Base-by-base conservation (phyloP, 495 filamentous ascomycete genomes). In the Aspergillus heteromorphus region DNA sequence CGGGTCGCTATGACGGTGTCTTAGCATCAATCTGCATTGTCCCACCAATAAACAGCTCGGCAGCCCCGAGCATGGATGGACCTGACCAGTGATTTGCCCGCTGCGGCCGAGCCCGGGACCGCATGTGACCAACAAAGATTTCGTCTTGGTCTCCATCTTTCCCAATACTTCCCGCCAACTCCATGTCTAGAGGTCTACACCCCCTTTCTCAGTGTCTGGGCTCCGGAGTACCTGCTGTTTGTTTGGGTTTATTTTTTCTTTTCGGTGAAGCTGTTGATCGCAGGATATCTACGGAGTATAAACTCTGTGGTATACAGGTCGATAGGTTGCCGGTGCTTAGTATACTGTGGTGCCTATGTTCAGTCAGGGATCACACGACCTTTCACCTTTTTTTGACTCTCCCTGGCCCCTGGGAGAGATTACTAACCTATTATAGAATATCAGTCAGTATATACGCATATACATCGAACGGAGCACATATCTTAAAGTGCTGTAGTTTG, bases 71-170 rank as follows among this genome's bases (percentile, higher is more conserved):
- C 17, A 27, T 51, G 42, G 38, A 56, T 51, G 45, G 57, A 31
- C 38, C 34, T 40, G 43, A 19, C 17, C 30, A 47, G 8, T 40
- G 31, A 51, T 58, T 40, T 30, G 51, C 42, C 45, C 25, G 38
- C 56, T 45, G 23, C 31, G 48, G 31, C 58, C 61, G 58, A 57
- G 48, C 60, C 58, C 60, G 48, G 43, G 38, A 16, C 49, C 49
- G 42, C 68, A 71, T 71, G 68, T 71, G 70, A 73, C 68, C 60
- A 58, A 58, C 58, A 70, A 68, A 71, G 45, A 58, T 68, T 70
- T 71, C 60, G 11, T 45, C 42, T 45, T 6, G 9, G 9, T 20
- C 19, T n/a, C 42, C 13, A 45, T 27, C 19, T 27, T 23, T 45
- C 18, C 18, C 19, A 23, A 45, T 18, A 17, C 17, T 13, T 13